phyloP scores from a whole-genome alignment of 2,329 filamentous ascomycete species.

The Lachnellula subtilissima region DNA sequence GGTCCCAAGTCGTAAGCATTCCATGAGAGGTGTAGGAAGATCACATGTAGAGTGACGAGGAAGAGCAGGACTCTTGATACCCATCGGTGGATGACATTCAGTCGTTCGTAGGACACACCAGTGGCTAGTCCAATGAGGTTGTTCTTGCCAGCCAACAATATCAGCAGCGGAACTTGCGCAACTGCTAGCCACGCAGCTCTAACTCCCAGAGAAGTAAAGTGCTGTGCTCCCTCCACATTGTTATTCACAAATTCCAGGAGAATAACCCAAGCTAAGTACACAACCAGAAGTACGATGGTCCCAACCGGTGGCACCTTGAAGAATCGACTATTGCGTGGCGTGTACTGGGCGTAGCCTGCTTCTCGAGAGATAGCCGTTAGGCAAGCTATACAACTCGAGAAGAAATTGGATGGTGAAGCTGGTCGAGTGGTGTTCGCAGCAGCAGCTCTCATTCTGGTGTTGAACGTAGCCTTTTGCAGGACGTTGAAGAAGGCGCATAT shows the following conservation, averaged over 20 bases:
- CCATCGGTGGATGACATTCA: constrained; percentile 73
- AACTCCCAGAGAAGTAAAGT: constrained; percentile 42
- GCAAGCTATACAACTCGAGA: constrained; percentile 25
- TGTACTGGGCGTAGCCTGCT: constrained; percentile 32
- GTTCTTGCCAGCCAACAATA: constrained; percentile 56
- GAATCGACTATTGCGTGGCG: constrained; percentile 15
- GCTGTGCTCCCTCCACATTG: constrained; percentile 22
- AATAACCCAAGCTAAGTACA: constrained; percentile 35
- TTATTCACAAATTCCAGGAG: constrained; percentile 38
- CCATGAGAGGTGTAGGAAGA: constrained; percentile 23
- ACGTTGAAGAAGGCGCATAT: constrained; percentile 31
- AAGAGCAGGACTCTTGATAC: constrained; percentile 63
- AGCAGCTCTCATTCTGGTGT: constrained; percentile 32
- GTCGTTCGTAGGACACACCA: constrained; percentile 61
- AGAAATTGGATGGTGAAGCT: constrained; percentile 29
- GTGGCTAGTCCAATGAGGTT: constrained; percentile 55
- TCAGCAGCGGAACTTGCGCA: constrained; percentile 59
- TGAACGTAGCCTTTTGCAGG: constrained; percentile 21
- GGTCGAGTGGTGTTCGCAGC: constrained; percentile 29
- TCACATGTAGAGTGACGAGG: constrained; percentile 43
- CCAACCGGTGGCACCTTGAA: constrained; percentile 31
- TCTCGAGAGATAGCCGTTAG: constrained; percentile 33
- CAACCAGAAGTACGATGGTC: constrained; percentile 34
- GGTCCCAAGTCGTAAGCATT: constrained; percentile 21
- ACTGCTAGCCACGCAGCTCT: constrained; percentile 63